Percentiles rank a stretch among this genome's conserved stretches.
Evolutionary conservation across 177 flowering plant species (phyloP).

Genomic region (Vitis hybrid): DNA sequence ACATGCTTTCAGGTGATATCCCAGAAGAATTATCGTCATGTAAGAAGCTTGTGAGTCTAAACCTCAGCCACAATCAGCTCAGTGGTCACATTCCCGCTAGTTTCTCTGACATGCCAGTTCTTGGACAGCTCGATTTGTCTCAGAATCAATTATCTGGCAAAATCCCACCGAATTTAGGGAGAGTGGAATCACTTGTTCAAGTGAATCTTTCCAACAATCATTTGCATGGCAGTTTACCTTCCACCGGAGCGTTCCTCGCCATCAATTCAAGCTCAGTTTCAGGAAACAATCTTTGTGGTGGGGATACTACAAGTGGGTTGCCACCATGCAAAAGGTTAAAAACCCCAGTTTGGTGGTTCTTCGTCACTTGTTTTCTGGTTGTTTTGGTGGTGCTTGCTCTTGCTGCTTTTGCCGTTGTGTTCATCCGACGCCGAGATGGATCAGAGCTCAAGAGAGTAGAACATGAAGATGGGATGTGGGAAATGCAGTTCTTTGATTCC

Average conservation of each 20-base stretch:
- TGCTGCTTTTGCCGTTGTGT: slow-evolving; percentile 10
- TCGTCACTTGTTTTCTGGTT: slow-evolving; percentile 30
- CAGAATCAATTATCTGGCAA: slow-evolving; percentile 61
- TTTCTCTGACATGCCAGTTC: slow-evolving; percentile 62
- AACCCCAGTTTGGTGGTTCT: slow-evolving; percentile 42
- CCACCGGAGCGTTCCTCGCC: slow-evolving; percentile 66
- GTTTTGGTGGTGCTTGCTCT: slow-evolving; percentile 23
- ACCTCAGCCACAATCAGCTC: slow-evolving; percentile 65
- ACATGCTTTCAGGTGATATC: slow-evolving; percentile 59
- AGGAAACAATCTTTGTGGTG: slow-evolving; percentile 74
- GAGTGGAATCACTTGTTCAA: slow-evolving; percentile 54
- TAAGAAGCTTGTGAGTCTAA: slow-evolving; percentile 62
- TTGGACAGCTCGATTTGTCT: slow-evolving; percentile 75
- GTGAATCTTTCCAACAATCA: slow-evolving; percentile 77
- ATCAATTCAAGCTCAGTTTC: slow-evolving; percentile 58
- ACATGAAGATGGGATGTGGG: slow-evolving; percentile 55
- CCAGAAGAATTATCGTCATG: slow-evolving; percentile 62
- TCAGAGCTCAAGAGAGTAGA: slow-evolving; percentile 39
- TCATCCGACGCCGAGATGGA: slow-evolving; percentile 20
- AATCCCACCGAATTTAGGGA: slow-evolving; percentile 58
- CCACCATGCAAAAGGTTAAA: slow-evolving; percentile 52
- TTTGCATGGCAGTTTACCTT: slow-evolving; percentile 67
- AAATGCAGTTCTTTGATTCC: slow-evolving; percentile 48
- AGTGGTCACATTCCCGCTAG: slow-evolving; percentile 55
- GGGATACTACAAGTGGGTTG: slow-evolving; percentile 41